Evolutionary conservation across 2,329 filamentous ascomycete species (phyloP).

Genomic region (Thermoascus crustaceus): DNA sequence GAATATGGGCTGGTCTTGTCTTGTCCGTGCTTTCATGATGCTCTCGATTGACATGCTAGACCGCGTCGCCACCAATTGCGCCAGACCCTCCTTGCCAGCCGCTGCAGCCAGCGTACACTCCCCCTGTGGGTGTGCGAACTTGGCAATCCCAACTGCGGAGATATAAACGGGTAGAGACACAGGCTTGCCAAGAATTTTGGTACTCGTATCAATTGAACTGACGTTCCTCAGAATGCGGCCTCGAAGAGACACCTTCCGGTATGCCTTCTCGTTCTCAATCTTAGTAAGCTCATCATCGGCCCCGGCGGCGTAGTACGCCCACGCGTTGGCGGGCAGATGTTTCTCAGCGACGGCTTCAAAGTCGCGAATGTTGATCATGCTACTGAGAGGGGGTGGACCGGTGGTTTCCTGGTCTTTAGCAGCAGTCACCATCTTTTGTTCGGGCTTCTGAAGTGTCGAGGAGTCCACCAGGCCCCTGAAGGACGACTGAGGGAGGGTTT

Average conservation of each 20-base stretch:
- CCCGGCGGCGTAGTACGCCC: constrained; percentile 41
- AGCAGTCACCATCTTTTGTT: constrained; percentile 38
- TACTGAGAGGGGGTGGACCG: constrained; percentile 29
- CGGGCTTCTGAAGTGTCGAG: constrained; percentile 33
- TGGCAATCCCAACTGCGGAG: constrained; percentile 36
- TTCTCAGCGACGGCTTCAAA: constrained; percentile 29
- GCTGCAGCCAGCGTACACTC: constrained; percentile 36
- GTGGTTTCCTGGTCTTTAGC: constrained; percentile 35
- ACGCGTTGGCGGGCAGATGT: constrained; percentile 22
- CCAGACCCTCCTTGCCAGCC: constrained; percentile 29
- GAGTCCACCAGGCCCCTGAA: neutral
- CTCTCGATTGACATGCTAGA: constrained; percentile 35
- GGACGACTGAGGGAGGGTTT: constrained; percentile 14
- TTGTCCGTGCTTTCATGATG: constrained; percentile 22
- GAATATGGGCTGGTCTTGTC: constrained; percentile 19
- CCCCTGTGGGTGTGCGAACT: constrained; percentile 36
- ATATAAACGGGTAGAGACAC: constrained; percentile 35
- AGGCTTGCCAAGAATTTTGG: constrained; percentile 22
- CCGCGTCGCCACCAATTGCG: constrained; percentile 30
- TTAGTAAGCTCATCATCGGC: constrained; percentile 44
- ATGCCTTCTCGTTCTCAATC: constrained; percentile 35
- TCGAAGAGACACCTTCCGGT: constrained; percentile 39
- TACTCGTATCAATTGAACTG: constrained; percentile 27
- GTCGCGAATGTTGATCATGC: constrained; percentile 30
- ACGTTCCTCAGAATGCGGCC: constrained; percentile 40